These are phyloP conservation scores for Candida lessepsii DNA, from an alignment of 805 yeast species.

Conservation along the genomic window DNA sequence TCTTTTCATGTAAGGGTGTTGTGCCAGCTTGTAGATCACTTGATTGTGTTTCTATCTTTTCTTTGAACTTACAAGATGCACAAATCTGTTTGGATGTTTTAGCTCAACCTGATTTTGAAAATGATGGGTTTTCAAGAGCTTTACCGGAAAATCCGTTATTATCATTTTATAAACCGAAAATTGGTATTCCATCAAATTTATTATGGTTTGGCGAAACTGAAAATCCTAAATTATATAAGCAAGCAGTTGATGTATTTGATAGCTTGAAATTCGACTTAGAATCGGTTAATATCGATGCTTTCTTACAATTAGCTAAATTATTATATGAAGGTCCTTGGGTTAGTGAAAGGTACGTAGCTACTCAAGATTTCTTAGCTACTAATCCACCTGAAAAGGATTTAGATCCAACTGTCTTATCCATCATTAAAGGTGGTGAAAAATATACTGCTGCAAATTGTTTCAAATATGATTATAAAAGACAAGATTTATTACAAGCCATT, in stretches of 20 bases:
- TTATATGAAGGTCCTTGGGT: conserved; percentile 99
- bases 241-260: conserved; percentile 50
- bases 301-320: conserved; percentile 79
- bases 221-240: conserved; percentile 66
- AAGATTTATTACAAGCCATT: conserved; percentile 69
- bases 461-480: conserved; percentile 83
- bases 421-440: conserved; percentile 75
- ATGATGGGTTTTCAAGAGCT: conserved; percentile 78
- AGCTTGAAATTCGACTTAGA: conserved; percentile 44
- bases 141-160: conserved; percentile 66
- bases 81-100: conserved; percentile 69
- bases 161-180: conserved; percentile 56
- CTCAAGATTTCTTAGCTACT: conserved; percentile 65
- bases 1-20: conserved; percentile 84
- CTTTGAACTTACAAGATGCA: conserved; percentile 78
- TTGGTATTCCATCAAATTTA: conserved; percentile 75
- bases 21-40: conserved; percentile 96
- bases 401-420: conserved; percentile 79
- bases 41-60: conserved; percentile 87
- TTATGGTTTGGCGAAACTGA: conserved; percentile 80
- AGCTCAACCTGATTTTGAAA: conserved; percentile 64
- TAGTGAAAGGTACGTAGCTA: conserved; percentile 87
- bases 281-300: conserved; percentile 68
- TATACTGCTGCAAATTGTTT: conserved; percentile 82
- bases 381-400: conserved; percentile 68